A percentile compares a stretch with the other conserved stretches of the same genome.
Evolutionary conservation across 257 asterid species (phyloP).

Genomic region (Solanum infundibuliforme): DNA sequence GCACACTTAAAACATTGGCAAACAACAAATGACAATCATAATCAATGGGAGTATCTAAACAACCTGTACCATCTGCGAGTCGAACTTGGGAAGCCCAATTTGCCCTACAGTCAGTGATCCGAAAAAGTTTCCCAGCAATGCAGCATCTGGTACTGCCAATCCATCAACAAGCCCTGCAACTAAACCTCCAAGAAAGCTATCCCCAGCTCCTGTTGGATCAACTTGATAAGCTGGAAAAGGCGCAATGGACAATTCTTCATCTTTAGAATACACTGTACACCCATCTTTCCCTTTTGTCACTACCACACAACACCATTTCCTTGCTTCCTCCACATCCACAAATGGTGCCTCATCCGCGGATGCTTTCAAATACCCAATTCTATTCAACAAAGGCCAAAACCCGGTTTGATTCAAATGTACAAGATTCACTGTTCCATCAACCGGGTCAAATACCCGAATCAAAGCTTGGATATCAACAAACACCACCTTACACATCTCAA

Average conservation of each 20-base stretch:
- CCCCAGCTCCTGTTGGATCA: slow-evolving; percentile 98
- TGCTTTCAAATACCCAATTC: slow-evolving; percentile 68
- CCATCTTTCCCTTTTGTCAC: slow-evolving; percentile 91
- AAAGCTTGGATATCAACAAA: slow-evolving; percentile 83
- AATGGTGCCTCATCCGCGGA: slow-evolving; percentile 79
- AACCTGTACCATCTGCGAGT: slow-evolving; percentile 69
- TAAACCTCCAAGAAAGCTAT: slow-evolving; percentile 86
- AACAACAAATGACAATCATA: background rate
- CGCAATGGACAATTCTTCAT: slow-evolving; percentile 48
- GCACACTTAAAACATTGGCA: background rate
- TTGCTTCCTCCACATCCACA: slow-evolving; percentile 56
- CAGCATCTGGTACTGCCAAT: slow-evolving; percentile 72
- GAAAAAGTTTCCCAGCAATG: slow-evolving; percentile 77
- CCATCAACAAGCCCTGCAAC: slow-evolving; percentile 74
- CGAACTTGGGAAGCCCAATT: slow-evolving; percentile 70
- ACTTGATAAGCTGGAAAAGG: slow-evolving; percentile 74
- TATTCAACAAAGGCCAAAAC: slow-evolving; percentile 38
- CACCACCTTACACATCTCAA: slow-evolving; percentile 60
- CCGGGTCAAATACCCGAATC: slow-evolving; percentile 60
- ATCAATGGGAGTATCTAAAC: background rate
- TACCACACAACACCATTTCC: slow-evolving; percentile 66
- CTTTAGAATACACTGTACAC: slow-evolving; percentile 47
- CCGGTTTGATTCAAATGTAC: slow-evolving; percentile 53
- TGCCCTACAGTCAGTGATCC: slow-evolving; percentile 84
- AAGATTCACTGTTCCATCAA: slow-evolving; percentile 55